Conservation (phyloP, 1,284 basidiomycete species). For the Apiotrichum sp. region DNA sequence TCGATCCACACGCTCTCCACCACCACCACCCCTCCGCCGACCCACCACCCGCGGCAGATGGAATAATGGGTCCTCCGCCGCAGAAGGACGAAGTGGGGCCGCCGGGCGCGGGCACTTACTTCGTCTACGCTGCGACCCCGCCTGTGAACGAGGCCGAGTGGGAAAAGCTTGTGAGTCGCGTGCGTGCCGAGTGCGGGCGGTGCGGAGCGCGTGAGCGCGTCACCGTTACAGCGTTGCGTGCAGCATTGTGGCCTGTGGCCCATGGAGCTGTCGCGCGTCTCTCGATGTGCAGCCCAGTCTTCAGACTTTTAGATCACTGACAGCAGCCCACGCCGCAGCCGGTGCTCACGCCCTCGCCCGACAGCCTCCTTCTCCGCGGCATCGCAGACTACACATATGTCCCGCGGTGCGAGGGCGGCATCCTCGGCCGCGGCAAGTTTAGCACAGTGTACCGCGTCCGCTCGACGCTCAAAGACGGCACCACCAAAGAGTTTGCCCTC, state of each 20-base stretch:
- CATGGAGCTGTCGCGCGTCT: too few relatives aligned
- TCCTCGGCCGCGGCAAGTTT: slow-evolving; percentile 51
- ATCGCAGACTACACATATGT: slow-evolving; percentile 48
- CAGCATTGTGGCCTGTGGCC: too few relatives aligned
- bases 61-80: slow-evolving; percentile 8
- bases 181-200: too few relatives aligned
- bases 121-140: slow-evolving; percentile 20
- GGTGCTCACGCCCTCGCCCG: slow-evolving; percentile 26
- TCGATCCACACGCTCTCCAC: background rate
- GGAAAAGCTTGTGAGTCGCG: slow-evolving; percentile 15
- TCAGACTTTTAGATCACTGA: too few relatives aligned
- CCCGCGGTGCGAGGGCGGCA: slow-evolving; percentile 26
- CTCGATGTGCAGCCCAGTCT: too few relatives aligned
- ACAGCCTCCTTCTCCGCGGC: slow-evolving; percentile 42
- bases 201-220: too few relatives aligned
- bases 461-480: background rate
- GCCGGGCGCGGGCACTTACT: slow-evolving; percentile 37
- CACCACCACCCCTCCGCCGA: background rate
- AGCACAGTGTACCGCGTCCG: slow-evolving; percentile 47
- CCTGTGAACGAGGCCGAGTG: slow-evolving; percentile 7
- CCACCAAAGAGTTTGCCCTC: slow-evolving; percentile 48
- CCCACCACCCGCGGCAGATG: background rate
- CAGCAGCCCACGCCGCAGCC: slow-evolving; percentile 15
- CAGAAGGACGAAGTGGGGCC: slow-evolving; percentile 23
- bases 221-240: too few relatives aligned